Conservation (phyloP, 148 eudicot genomes). For the Persicaria tinctoria region DNA sequence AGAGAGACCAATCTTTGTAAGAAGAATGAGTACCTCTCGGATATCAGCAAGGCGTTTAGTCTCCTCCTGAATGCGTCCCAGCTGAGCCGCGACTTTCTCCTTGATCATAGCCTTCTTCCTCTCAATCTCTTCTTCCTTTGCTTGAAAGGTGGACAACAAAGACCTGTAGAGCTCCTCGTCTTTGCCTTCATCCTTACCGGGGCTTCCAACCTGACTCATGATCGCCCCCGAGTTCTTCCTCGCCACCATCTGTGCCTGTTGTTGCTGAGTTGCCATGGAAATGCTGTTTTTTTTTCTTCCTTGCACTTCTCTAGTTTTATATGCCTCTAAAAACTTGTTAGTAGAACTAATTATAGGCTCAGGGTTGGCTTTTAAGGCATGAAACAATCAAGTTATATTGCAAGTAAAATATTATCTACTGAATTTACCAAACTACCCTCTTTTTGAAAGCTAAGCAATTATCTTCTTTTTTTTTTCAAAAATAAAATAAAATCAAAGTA, state of each 20-base stretch:
- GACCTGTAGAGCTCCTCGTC: constrained; percentile 72
- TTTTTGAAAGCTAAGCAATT: constrained; percentile 17
- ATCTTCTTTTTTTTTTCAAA: not conserved
- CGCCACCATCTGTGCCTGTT: constrained; percentile 29
- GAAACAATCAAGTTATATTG: not conserved
- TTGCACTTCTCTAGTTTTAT: constrained; percentile 19
- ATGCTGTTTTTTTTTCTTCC: not conserved
- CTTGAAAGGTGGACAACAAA: constrained; percentile 51
- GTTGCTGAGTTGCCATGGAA: constrained; percentile 34
- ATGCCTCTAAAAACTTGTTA: not conserved
- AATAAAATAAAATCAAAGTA: too few relatives aligned
- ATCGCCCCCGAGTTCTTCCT: constrained; percentile 49
- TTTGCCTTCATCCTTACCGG: constrained; percentile 34
- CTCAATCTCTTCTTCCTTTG: constrained; percentile 93
- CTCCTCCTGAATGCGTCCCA: constrained; percentile 79
- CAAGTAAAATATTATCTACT: not conserved
- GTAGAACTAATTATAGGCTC: constrained; percentile 23
- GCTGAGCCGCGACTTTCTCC: constrained; percentile 61
- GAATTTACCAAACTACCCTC: constrained; percentile 22
- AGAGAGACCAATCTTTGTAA: not conserved
- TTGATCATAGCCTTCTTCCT: constrained; percentile 62
- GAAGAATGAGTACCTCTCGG: constrained; percentile 46
- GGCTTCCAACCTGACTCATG: constrained; percentile 28
- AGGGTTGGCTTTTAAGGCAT: constrained; percentile 47
- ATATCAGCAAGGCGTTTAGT: constrained; percentile 83